Conservation (phyloP, 139 green algal genomes). For the Nannochloris sp. region DNA sequence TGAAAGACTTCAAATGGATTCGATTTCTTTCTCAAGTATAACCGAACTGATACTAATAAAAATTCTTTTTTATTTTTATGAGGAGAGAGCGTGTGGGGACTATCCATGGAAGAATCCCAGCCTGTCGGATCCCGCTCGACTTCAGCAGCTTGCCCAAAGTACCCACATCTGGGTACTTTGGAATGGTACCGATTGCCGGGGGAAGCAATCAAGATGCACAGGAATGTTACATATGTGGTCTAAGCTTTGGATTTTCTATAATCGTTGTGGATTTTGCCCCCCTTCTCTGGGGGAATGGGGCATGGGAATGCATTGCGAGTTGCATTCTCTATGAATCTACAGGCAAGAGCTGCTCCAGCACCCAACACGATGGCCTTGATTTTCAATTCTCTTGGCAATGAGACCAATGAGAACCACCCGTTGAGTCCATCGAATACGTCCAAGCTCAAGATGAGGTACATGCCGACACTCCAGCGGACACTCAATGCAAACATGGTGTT, state of each 20-base stretch:
- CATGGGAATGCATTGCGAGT: conserved; percentile 26
- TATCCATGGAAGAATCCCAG: too few species aligned
- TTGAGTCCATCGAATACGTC: conserved; percentile 21
- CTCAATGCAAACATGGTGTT: conserved; percentile 20
- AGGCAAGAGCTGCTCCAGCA: background rate
- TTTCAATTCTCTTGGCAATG: conserved; percentile 22
- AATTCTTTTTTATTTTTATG: too few species aligned
- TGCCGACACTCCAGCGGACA: conserved; percentile 9
- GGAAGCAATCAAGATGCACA: too few species aligned
- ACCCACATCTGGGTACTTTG: too few species aligned
- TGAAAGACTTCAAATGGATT: too few species aligned
- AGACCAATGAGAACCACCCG: conserved; percentile 30
- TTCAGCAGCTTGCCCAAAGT: too few species aligned
- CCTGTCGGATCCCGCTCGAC: conserved; percentile 31
- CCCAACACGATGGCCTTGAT: conserved; percentile 15
- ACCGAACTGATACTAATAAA: too few species aligned
- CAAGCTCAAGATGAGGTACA: conserved; percentile 24
- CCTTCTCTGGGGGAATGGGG: conserved; percentile 20
- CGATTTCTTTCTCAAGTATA: too few species aligned
- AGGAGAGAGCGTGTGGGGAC: too few species aligned
- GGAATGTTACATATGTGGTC: background rate
- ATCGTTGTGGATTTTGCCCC: conserved; percentile 7
- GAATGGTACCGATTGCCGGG: too few species aligned
- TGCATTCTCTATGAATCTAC: conserved; percentile 16
- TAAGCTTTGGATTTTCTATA: background rate